phyloP scores from a whole-genome alignment of 257 asterid genomes.

The Salvia rosmarinus region DNA sequence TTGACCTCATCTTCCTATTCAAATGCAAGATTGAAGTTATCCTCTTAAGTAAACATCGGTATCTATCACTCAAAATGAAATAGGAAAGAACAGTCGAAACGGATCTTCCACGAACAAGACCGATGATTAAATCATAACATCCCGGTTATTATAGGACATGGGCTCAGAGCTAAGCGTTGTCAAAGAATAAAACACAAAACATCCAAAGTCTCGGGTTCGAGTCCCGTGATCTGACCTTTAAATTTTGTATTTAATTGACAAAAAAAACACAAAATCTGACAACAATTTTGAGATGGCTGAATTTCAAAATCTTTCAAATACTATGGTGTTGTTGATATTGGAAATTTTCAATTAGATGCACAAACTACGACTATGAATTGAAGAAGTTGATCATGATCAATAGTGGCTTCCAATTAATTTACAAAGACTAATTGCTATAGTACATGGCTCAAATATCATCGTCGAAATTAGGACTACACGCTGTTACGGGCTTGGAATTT shows the following conservation, averaged over 20 bases:
- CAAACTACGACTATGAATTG: neutral
- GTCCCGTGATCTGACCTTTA: too few species aligned
- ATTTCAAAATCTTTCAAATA: neutral
- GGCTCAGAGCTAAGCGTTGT: neutral
- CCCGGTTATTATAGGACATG: neutral
- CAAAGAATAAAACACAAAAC: neutral
- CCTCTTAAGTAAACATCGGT: neutral
- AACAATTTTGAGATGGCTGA: neutral
- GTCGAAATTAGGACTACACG: too few species aligned
- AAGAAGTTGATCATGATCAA: constrained; percentile 17
- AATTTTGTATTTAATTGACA: too few species aligned
- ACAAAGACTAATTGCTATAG: neutral
- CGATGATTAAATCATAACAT: neutral
- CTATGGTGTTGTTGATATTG: too few species aligned
- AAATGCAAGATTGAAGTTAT: neutral
- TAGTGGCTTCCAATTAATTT: neutral
- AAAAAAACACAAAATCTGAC: too few species aligned
- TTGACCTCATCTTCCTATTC: neutral
- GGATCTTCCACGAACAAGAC: neutral
- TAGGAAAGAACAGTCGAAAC: neutral
- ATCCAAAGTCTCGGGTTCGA: too few species aligned
- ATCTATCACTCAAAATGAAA: neutral
- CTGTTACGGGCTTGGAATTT: too few species aligned
- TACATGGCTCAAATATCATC: too few species aligned
- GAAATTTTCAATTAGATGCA: constrained; percentile 4